phyloP scores from a whole-genome alignment of 768 basidiomycete genomes.

The Ephemerocybe angulata region DNA sequence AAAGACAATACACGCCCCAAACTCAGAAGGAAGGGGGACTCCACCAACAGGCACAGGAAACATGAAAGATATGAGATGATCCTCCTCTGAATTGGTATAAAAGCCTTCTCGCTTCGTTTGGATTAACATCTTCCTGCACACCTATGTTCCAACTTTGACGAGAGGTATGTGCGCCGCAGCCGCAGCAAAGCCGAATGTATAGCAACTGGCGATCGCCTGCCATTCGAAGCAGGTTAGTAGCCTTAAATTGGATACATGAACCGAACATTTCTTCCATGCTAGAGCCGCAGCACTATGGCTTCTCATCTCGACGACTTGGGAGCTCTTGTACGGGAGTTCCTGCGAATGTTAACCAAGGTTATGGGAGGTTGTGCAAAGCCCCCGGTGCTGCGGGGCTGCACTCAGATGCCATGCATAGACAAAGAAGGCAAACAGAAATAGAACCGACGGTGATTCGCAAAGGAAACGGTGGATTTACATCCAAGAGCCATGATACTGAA shows the following conservation, averaged over 20 bases:
- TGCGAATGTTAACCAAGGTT: background rate
- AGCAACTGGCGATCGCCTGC: too few relatives aligned
- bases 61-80: background rate
- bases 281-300: background rate
- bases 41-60: slow-evolving; percentile 46
- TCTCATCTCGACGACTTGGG: background rate
- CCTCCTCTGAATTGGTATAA: background rate
- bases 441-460: background rate
- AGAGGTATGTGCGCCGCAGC: too few relatives aligned
- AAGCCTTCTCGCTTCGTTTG: too few relatives aligned
- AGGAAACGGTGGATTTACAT: background rate
- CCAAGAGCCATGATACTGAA: background rate
- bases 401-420: background rate
- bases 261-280: too few relatives aligned
- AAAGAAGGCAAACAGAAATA: background rate
- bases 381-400: background rate
- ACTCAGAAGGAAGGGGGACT: slow-evolving; percentile 33
- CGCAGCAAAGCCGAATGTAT: too few relatives aligned
- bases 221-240: too few relatives aligned
- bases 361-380: background rate
- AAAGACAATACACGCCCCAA: slow-evolving; percentile 42
- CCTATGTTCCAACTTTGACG: too few relatives aligned
- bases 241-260: too few relatives aligned
- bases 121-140: too few relatives aligned
- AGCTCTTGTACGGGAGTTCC: background rate